Evolutionary conservation across 495 filamentous ascomycete species (phyloP).

Genomic region (Thermochaetoides thermophila): DNA sequence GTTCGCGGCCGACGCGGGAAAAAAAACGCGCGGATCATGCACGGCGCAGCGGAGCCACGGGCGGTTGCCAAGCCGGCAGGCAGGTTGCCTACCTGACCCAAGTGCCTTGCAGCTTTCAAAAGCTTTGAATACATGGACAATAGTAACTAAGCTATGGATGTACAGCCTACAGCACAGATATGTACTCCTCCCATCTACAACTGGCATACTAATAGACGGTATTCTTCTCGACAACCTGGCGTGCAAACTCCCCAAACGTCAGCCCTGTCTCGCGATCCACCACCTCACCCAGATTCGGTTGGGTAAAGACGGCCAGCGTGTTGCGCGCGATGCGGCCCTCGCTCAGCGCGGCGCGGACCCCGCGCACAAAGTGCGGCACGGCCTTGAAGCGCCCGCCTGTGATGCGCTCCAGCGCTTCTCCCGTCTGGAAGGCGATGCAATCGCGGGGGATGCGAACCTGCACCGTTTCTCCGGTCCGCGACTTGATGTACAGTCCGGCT

Average conservation of each 20-base stretch:
- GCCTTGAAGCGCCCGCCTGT: conserved; percentile 80
- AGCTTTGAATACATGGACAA: too few species aligned
- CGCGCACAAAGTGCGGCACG: conserved; percentile 91
- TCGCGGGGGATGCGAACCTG: conserved; percentile 84
- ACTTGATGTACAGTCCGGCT: conserved; percentile 84
- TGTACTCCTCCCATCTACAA: too few species aligned
- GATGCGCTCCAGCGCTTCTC: conserved; percentile 79
- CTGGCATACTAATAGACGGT: too few species aligned
- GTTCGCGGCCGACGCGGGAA: too few species aligned
- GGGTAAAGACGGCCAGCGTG: conserved; percentile 92
- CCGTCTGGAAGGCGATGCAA: conserved; percentile 91
- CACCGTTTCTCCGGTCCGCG: conserved; percentile 57
- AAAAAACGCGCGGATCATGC: too few species aligned
- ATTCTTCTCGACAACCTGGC: conserved; percentile 68
- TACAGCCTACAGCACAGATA: too few species aligned
- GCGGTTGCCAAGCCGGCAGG: too few species aligned
- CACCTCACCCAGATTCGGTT: conserved; percentile 81
- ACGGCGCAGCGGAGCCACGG: too few species aligned
- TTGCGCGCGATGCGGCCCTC: conserved; percentile 58
- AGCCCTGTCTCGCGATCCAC: conserved; percentile 57
- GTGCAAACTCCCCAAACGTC: conserved; percentile 79
- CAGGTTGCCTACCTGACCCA: too few species aligned
- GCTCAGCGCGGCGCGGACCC: conserved; percentile 34
- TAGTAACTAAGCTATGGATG: too few species aligned
- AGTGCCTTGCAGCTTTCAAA: too few species aligned